Conservation (phyloP, 2,329 filamentous ascomycete genomes). For the Paecilomyces niveus region DNA sequence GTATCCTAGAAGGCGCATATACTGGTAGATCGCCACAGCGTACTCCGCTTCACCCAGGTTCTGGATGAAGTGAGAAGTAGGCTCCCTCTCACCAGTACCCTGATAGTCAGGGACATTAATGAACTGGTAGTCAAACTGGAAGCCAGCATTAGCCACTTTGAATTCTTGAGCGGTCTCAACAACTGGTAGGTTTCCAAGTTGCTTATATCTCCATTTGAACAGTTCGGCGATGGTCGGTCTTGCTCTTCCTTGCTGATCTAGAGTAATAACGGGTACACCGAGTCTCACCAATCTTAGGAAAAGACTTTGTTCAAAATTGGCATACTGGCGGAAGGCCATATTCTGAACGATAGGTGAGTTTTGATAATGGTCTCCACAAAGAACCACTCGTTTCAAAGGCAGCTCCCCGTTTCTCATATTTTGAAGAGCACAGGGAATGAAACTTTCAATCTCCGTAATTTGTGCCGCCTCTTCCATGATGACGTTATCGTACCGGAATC, state of each 20-base stretch:
- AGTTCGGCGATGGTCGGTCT: conserved; percentile 79
- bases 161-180: conserved; percentile 67
- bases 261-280: conserved; percentile 80
- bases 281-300: conserved; percentile 87
- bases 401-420: conserved; percentile 66
- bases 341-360: conserved; percentile 96
- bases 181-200: conserved; percentile 69
- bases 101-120: conserved; percentile 94
- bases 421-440: conserved; percentile 91
- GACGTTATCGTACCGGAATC: conserved; percentile 95
- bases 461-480: conserved; percentile 98
- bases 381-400: conserved; percentile 75
- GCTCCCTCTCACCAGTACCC: conserved; percentile 78
- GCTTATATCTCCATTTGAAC: conserved; percentile 88
- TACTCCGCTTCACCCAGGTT: conserved; percentile 97
- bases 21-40: conserved; percentile 89
- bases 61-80: conserved; percentile 89
- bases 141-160: conserved; percentile 76
- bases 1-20: conserved; percentile 94
- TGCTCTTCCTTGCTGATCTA: conserved; percentile 90
- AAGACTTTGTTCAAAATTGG: conserved; percentile 90
- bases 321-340: conserved; percentile 86
- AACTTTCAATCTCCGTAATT: conserved; percentile 95
- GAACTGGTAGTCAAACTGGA: conserved; percentile 93
- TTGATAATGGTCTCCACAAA: conserved; percentile 93